Evolutionary conservation across 2,329 filamentous ascomycete species (phyloP).

Genomic region (Talaromyces sp.): DNA sequence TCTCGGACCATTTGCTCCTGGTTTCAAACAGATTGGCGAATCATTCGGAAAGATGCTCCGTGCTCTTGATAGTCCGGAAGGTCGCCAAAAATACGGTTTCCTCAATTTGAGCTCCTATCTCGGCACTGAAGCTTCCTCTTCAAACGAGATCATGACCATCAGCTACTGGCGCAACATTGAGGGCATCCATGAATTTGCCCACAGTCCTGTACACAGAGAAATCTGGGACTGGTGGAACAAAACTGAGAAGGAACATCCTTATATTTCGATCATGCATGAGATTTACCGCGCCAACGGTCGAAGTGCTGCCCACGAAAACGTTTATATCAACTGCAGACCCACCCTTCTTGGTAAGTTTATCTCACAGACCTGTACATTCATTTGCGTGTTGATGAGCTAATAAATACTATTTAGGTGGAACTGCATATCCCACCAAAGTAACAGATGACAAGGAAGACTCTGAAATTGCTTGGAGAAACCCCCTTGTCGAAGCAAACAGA

Average conservation of each 20-base stretch:
- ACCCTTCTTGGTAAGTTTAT: conserved; percentile 8
- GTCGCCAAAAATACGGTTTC: conserved; percentile 43
- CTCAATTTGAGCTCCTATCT: conserved; percentile 40
- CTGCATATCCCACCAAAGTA: not conserved
- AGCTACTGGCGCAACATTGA: conserved; percentile 49
- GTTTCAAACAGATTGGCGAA: conserved; percentile 32
- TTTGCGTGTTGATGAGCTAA: not conserved
- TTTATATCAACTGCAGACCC: conserved; percentile 39
- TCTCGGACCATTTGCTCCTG: conserved; percentile 44
- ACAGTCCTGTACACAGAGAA: conserved; percentile 42
- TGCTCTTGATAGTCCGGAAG: conserved; percentile 22
- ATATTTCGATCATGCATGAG: conserved; percentile 53
- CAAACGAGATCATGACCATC: conserved; percentile 37
- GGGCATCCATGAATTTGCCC: conserved; percentile 48
- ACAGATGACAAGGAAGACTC: not conserved
- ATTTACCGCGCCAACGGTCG: conserved; percentile 40
- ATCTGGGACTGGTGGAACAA: conserved; percentile 48
- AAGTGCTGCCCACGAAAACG: conserved; percentile 44
- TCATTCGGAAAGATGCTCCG: conserved; percentile 37
- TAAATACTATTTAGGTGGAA: conserved; percentile 3
- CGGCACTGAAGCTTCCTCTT: conserved; percentile 29
- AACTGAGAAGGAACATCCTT: conserved; percentile 24
- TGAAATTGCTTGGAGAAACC: conserved; percentile 1
- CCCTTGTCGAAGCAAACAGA: conserved; percentile 4
- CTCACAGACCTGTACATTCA: not conserved